Evolutionary conservation across 495 filamentous ascomycete genomes (phyloP).

Genomic region (Podospora conica): DNA sequence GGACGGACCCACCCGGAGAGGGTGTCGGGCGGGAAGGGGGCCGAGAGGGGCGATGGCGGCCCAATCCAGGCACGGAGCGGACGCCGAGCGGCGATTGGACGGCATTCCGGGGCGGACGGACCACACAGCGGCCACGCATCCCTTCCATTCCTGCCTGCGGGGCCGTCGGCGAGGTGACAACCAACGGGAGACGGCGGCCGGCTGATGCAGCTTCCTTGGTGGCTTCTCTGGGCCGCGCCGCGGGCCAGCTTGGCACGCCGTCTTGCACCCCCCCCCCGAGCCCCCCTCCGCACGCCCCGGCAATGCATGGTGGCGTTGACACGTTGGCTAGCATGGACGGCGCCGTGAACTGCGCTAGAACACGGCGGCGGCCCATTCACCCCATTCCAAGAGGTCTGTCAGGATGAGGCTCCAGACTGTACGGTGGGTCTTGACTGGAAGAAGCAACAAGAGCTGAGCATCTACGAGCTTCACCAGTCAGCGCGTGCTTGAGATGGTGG

Average conservation of each 20-base stretch:
- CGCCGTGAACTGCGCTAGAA: background rate
- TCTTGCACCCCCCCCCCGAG: background rate
- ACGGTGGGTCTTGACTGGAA: no score
- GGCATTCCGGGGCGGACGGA: background rate
- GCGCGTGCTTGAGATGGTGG: background rate
- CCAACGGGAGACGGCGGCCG: background rate
- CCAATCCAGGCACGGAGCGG: conserved; percentile 1
- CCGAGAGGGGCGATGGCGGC: background rate
- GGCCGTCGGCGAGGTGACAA: background rate
- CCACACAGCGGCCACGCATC: background rate
- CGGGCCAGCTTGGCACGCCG: background rate
- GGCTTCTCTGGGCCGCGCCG: background rate
- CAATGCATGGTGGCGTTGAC: background rate
- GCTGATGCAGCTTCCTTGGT: background rate
- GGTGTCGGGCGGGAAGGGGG: background rate
- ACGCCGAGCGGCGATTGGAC: background rate
- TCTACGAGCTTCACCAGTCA: background rate
- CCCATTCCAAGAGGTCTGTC: background rate
- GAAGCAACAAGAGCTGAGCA: background rate
- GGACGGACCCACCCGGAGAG: background rate
- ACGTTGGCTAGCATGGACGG: background rate
- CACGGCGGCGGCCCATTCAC: background rate
- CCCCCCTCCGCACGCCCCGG: background rate
- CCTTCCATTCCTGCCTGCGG: background rate
- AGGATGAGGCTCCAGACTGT: background rate